Percentiles rank a stretch among this genome's conserved stretches.
Evolutionary conservation across 129 eudicot genomes (phyloP).

Genomic region (Flaveria bidentis): DNA sequence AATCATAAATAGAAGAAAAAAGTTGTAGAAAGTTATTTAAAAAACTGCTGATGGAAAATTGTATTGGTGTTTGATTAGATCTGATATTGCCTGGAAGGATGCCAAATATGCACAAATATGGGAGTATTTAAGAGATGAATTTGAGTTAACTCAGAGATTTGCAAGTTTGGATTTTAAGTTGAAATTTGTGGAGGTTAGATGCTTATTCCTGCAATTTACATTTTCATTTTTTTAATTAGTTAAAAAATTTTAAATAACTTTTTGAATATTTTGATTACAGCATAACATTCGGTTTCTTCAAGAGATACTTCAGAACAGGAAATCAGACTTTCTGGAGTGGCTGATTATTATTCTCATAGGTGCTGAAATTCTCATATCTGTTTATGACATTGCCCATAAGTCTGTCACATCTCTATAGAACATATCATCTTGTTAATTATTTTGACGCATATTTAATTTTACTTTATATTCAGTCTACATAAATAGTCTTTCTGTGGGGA

Average conservation of each 20-base stretch:
- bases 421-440: slow-evolving; percentile 13
- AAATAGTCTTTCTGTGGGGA: slow-evolving; percentile 3
- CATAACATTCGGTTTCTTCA: slow-evolving; percentile 94
- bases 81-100: slow-evolving; percentile 97
- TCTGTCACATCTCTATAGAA: slow-evolving; percentile 50
- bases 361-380: slow-evolving; percentile 85
- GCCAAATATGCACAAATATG: slow-evolving; percentile 97
- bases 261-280: slow-evolving; percentile 44
- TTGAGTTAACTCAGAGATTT: slow-evolving; percentile 95
- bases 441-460: not conserved
- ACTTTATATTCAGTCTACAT: not conserved
- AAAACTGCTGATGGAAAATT: slow-evolving; percentile 29
- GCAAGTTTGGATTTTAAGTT: slow-evolving; percentile 93
- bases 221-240: not conserved
- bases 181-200: slow-evolving; percentile 88
- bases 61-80: slow-evolving; percentile 44
- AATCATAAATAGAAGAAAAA: not conserved
- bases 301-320: slow-evolving; percentile 91
- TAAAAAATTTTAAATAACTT: not conserved
- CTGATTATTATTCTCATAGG: slow-evolving; percentile 80
- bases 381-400: slow-evolving; percentile 80
- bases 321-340: slow-evolving; percentile 96
- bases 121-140: slow-evolving; percentile 95
- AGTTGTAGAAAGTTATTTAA: not conserved
- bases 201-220: not conserved